Conservation (phyloP, 108 stramenopile genomes). For the Fistulifera solaris region DNA sequence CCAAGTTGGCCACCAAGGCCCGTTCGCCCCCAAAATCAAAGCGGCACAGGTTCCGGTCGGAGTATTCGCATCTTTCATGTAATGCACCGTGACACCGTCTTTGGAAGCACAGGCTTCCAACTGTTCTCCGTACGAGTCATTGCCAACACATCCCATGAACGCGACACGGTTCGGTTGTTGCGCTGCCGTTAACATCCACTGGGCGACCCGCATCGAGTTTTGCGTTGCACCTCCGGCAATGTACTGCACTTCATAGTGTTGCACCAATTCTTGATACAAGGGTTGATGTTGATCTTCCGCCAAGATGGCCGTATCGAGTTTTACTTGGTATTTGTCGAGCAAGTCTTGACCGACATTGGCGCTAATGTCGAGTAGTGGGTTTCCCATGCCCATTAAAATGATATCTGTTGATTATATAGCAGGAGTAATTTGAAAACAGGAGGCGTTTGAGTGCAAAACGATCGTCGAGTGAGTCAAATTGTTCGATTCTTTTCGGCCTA, state of each 20-base stretch:
- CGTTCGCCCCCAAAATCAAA: slow-evolving; percentile 92
- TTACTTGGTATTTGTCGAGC: slow-evolving; percentile 93
- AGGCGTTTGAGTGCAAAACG: not conserved
- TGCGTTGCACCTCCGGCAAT: slow-evolving; percentile 99
- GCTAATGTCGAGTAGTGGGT: slow-evolving; percentile 98
- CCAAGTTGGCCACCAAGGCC: slow-evolving; percentile 92
- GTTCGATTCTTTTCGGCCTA: too few species aligned
- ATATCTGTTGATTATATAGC: slow-evolving; percentile 30
- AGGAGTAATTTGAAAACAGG: not conserved
- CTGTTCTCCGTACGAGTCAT: slow-evolving; percentile 74
- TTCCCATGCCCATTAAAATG: slow-evolving; percentile 94
- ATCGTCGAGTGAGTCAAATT: too few species aligned
- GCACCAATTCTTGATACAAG: slow-evolving; percentile 86
- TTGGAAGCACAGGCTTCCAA: slow-evolving; percentile 82
- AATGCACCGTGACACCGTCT: slow-evolving; percentile 93
- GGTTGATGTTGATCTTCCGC: slow-evolving; percentile 98
- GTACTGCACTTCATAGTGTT: slow-evolving; percentile 80
- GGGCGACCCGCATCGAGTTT: slow-evolving; percentile 99
- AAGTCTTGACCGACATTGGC: slow-evolving; percentile 86
- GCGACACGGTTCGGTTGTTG: slow-evolving; percentile 59
- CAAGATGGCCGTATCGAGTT: slow-evolving; percentile 91
- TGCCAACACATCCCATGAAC: slow-evolving; percentile 93
- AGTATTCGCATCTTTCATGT: slow-evolving; percentile 88
- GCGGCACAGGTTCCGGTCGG: slow-evolving; percentile 99
- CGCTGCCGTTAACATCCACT: slow-evolving; percentile 88